Conservation (phyloP, 202 grass and related monocot genomes). For the Setaria italica region DNA sequence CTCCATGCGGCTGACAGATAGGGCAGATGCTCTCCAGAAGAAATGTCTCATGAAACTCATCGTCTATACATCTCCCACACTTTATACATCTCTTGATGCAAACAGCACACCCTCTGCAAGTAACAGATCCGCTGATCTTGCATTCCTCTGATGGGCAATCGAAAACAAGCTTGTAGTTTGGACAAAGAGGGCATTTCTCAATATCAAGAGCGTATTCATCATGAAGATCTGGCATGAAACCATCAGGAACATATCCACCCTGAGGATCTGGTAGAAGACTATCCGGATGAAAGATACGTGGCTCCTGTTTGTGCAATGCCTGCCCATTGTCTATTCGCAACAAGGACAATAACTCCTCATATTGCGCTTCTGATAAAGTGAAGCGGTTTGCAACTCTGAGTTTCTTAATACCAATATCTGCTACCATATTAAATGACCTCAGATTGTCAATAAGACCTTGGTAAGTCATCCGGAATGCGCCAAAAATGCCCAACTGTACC, state of each 20-base stretch:
- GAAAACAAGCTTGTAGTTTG: slow-evolving; percentile 79
- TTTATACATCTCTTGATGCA: slow-evolving; percentile 75
- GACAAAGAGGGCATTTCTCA: slow-evolving; percentile 76
- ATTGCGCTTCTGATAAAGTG: slow-evolving; percentile 60
- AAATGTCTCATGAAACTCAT: slow-evolving; percentile 76
- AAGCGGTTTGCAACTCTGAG: slow-evolving; percentile 70
- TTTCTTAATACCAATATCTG: slow-evolving; percentile 57
- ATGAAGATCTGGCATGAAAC: slow-evolving; percentile 58
- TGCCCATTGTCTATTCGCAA: slow-evolving; percentile 60
- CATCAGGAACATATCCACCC: slow-evolving; percentile 56
- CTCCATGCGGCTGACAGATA: slow-evolving; percentile 48
- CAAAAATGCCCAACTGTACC: slow-evolving; percentile 70
- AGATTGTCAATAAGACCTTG: slow-evolving; percentile 73
- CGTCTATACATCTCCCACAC: slow-evolving; percentile 81
- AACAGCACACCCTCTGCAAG: slow-evolving; percentile 71
- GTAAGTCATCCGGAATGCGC: slow-evolving; percentile 57
- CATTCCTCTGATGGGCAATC: slow-evolving; percentile 77
- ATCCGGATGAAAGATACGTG: slow-evolving; percentile 60
- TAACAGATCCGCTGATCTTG: slow-evolving; percentile 40
- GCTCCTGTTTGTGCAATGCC: slow-evolving; percentile 44
- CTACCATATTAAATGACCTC: slow-evolving; percentile 57
- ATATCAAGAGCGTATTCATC: slow-evolving; percentile 79
- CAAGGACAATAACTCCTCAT: slow-evolving; percentile 63
- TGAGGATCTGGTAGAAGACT: slow-evolving; percentile 57
- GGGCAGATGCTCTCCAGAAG: slow-evolving; percentile 61